A percentile compares a stretch with the other conserved stretches of the same genome.
phyloP scores from a whole-genome alignment of 148 eudicot species.

The Oxyria digyna region DNA sequence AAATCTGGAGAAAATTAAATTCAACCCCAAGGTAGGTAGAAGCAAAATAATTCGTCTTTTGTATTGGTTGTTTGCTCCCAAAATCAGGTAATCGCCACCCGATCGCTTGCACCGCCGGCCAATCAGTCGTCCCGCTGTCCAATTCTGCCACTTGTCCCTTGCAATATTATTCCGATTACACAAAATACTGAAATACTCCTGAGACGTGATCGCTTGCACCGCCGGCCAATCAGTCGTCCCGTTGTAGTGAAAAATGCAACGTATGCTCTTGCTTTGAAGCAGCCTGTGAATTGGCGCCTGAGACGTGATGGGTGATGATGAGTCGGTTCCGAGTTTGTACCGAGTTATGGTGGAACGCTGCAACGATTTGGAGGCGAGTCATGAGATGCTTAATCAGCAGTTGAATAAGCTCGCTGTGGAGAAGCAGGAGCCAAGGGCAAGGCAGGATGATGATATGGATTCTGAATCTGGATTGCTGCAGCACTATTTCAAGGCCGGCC shows the following conservation, averaged over 20 bases:
- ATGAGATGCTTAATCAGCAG: constrained; percentile 27
- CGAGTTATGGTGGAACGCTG: constrained; percentile 25
- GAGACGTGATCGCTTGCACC: no score
- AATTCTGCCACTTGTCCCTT: no score
- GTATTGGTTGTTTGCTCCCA: no score
- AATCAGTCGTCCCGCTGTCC: no score
- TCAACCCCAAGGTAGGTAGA: no score
- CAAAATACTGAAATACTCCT: no score
- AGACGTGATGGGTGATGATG: constrained; percentile 4
- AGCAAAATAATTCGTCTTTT: no score
- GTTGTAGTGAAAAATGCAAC: background rate
- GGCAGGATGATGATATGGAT: constrained; percentile 3
- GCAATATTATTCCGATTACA: background rate
- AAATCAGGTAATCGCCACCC: no score
- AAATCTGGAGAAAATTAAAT: no score
- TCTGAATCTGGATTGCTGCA: constrained; percentile 11
- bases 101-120: no score
- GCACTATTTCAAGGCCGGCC: constrained; percentile 18
- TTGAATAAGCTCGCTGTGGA: constrained; percentile 25
- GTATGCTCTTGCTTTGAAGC: background rate
- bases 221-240: background rate
- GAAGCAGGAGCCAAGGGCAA: background rate
- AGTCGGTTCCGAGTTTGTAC: constrained; percentile 10
- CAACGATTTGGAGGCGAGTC: constrained; percentile 37
- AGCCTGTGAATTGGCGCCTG: background rate